Evolutionary conservation across 1,284 basidiomycete species (phyloP).

Genomic region (Apiotrichum laibachii): DNA sequence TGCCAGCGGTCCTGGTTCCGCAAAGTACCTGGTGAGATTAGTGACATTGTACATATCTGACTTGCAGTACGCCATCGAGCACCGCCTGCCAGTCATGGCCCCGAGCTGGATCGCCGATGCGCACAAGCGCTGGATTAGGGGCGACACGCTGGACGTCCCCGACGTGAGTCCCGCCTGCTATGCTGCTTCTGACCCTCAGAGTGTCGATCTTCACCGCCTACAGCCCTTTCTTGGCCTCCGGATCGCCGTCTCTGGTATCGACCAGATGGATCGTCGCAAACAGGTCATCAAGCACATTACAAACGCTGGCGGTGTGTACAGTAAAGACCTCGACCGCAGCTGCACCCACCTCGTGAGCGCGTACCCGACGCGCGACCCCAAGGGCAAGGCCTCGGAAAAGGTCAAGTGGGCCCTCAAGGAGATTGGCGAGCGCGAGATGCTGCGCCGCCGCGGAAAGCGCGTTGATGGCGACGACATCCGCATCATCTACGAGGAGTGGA

Average conservation of each 20-base stretch:
- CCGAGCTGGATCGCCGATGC: slow-evolving; percentile 41
- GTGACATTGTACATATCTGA: neutral
- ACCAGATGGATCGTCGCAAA: slow-evolving; percentile 44
- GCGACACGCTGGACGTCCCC: slow-evolving; percentile 31
- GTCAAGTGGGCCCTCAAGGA: slow-evolving; percentile 45
- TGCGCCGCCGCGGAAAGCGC: slow-evolving; percentile 32
- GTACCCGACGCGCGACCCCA: slow-evolving; percentile 33
- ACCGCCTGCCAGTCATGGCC: slow-evolving; percentile 39
- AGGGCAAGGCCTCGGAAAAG: slow-evolving; percentile 39
- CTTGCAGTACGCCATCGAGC: slow-evolving; percentile 42
- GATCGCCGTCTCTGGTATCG: slow-evolving; percentile 44
- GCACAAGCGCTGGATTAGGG: slow-evolving; percentile 33
- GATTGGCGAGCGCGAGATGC: slow-evolving; percentile 29
- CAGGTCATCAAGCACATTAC: slow-evolving; percentile 39
- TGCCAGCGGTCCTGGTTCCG: slow-evolving; percentile 31
- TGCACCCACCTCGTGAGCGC: slow-evolving; percentile 49
- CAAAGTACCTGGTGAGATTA: slow-evolving; percentile 37
- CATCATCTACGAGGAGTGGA: slow-evolving; percentile 49
- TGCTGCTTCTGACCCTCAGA: slow-evolving; percentile 13
- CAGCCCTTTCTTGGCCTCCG: slow-evolving; percentile 39
- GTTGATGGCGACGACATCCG: slow-evolving; percentile 34
- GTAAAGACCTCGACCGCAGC: slow-evolving; percentile 43
- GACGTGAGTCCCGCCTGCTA: slow-evolving; percentile 13
- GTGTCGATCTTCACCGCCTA: slow-evolving; percentile 29
- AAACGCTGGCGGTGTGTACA: slow-evolving; percentile 41